Percentiles rank a stretch among this genome's conserved stretches.
Conservation (phyloP, 495 filamentous ascomycete species). For the Chaetomium tenue region DNA sequence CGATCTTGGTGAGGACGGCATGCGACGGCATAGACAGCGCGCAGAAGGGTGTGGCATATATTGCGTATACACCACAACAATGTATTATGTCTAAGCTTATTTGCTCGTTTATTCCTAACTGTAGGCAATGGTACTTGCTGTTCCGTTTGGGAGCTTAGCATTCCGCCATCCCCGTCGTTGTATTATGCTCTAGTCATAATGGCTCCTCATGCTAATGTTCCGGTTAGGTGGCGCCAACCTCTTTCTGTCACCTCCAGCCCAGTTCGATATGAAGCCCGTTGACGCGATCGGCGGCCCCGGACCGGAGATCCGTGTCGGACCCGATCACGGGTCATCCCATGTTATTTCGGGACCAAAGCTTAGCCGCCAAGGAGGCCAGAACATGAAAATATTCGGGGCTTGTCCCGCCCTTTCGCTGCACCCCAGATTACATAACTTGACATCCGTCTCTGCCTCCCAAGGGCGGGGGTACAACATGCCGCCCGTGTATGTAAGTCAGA, state of each 20-base stretch:
- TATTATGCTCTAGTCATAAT: background rate
- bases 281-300: background rate
- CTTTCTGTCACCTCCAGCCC: background rate
- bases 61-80: conserved; percentile 6
- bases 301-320: background rate
- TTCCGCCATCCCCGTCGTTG: too few relatives aligned
- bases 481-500: background rate
- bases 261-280: background rate
- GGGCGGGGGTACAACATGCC: background rate
- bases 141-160: background rate
- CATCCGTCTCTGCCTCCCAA: background rate
- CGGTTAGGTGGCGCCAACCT: too few relatives aligned
- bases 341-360: background rate
- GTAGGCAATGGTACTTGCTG: background rate
- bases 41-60: background rate
- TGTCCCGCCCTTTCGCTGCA: background rate
- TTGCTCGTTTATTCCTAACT: background rate
- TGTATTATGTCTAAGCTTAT: conserved; percentile 7
- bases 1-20: background rate
- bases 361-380: background rate
- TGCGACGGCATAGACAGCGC: conserved; percentile 3
- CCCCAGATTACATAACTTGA: background rate
- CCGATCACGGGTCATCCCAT: background rate
- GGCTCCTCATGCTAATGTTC: too few relatives aligned
- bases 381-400: background rate